Evolutionary conservation across 352 stramenopile species (phyloP).

Genomic region (Pythium brachiatum): DNA sequence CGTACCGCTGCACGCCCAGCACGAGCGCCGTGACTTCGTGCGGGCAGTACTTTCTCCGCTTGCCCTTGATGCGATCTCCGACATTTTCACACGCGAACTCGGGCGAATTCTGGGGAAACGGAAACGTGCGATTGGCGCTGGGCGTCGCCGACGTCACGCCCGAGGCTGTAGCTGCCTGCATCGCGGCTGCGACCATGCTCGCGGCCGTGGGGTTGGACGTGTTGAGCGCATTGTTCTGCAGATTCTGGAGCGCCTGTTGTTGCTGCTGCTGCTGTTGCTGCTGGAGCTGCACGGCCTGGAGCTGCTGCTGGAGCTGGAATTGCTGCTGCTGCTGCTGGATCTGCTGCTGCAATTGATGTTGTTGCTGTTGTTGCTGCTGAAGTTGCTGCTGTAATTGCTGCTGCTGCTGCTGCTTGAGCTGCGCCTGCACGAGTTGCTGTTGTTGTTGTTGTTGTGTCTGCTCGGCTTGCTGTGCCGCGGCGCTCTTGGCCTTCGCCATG

Average conservation of each 20-base stretch:
- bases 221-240: constrained; percentile 18
- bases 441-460: constrained; percentile 16
- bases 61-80: constrained; percentile 79
- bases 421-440: constrained; percentile 21
- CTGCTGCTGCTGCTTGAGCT: constrained; percentile 28
- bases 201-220: constrained; percentile 8
- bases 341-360: constrained; percentile 19
- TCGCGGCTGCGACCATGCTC: constrained; percentile 31
- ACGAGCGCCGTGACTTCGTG: constrained; percentile 83
- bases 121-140: constrained; percentile 33
- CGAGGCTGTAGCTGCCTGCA: constrained; percentile 22
- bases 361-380: constrained; percentile 29
- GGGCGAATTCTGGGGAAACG: constrained; percentile 65
- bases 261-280: constrained; percentile 22
- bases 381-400: constrained; percentile 28
- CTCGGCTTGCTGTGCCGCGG: constrained; percentile 2
- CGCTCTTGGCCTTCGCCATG: constrained; percentile 4
- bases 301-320: constrained; percentile 33
- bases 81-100: constrained; percentile 84
- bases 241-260: constrained; percentile 20
- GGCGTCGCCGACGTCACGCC: constrained; percentile 8
- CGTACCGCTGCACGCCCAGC: constrained; percentile 78
- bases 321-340: constrained; percentile 33
- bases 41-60: constrained; percentile 79
- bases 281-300: constrained; percentile 23